phyloP scores from a whole-genome alignment of 345 rosid genomes.

The Populus simonii region DNA sequence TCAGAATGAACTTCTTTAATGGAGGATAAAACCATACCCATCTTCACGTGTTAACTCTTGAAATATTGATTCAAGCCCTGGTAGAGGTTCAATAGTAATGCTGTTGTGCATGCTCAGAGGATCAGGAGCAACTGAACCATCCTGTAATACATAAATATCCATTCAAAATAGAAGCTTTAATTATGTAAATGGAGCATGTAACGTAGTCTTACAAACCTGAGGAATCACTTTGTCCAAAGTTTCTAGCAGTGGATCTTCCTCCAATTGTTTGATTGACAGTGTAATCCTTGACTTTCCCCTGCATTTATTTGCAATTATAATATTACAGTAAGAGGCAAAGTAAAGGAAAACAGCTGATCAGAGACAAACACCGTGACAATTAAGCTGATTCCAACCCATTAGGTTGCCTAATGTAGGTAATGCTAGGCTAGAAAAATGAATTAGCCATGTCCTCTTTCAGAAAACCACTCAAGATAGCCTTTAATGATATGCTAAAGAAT shows the following conservation, averaged over 20 bases:
- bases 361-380: too few relatives aligned
- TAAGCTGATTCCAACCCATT: too few relatives aligned
- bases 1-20: not conserved
- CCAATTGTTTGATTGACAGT: slow-evolving; percentile 76
- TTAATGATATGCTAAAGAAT: too few relatives aligned
- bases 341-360: too few relatives aligned
- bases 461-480: too few relatives aligned
- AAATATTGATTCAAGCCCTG: slow-evolving; percentile 70
- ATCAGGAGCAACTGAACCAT: slow-evolving; percentile 44
- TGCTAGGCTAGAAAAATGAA: too few relatives aligned
- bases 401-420: too few relatives aligned
- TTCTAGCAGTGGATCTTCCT: slow-evolving; percentile 86
- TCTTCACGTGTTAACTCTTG: slow-evolving; percentile 67
- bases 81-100: slow-evolving; percentile 62
- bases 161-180: not conserved
- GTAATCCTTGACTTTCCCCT: slow-evolving; percentile 72
- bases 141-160: slow-evolving; percentile 35
- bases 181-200: not conserved
- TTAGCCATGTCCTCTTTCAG: too few relatives aligned
- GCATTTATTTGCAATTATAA: slow-evolving; percentile 24
- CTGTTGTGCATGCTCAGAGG: slow-evolving; percentile 27
- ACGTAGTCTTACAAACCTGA: slow-evolving; percentile 46
- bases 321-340: not conserved
- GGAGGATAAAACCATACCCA: slow-evolving; percentile 48
- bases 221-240: slow-evolving; percentile 89